These are phyloP conservation scores for Trichophyton equinum DNA, from an alignment of 2,329 filamentous ascomycete genomes.

Conservation along the genomic window DNA sequence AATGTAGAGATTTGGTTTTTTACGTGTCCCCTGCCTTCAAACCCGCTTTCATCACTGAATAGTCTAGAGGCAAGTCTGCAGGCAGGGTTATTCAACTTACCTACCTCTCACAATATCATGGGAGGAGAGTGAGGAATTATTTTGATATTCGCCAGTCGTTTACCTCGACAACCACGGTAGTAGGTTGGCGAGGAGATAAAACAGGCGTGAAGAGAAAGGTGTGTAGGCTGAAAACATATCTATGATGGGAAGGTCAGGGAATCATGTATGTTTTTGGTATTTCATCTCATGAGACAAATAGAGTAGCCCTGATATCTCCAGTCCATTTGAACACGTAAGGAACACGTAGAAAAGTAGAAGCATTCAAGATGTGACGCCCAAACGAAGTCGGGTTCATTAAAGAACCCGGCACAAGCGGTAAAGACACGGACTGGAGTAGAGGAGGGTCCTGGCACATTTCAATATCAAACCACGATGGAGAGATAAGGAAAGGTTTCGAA, in stretches of 20 bases:
- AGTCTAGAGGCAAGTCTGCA: constrained; percentile 27
- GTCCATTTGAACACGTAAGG: neutral
- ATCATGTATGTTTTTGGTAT: neutral
- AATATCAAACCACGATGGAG: neutral
- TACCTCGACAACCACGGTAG: constrained; percentile 55
- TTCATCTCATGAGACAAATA: constrained; percentile 6
- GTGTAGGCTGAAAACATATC: neutral
- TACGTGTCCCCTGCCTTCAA: constrained; percentile 31
- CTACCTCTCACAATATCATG: neutral
- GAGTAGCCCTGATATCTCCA: neutral
- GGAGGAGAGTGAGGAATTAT: constrained; percentile 5
- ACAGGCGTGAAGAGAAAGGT: constrained; percentile 41
- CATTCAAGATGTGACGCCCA: constrained; percentile 2
- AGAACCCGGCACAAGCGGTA: neutral
- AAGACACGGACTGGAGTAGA: neutral
- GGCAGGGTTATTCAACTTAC: constrained; percentile 20
- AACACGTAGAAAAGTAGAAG: neutral
- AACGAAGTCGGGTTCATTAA: neutral
- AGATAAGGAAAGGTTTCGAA: neutral
- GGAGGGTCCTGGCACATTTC: neutral
- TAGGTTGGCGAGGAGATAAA: constrained; percentile 78
- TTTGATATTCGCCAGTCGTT: constrained; percentile 80
- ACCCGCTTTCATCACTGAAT: constrained; percentile 25
- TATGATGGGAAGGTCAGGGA: neutral
- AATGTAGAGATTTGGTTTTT: neutral